Base-by-base conservation (phyloP, 257 asterid species). In the Leonotis leonurus region DNA sequence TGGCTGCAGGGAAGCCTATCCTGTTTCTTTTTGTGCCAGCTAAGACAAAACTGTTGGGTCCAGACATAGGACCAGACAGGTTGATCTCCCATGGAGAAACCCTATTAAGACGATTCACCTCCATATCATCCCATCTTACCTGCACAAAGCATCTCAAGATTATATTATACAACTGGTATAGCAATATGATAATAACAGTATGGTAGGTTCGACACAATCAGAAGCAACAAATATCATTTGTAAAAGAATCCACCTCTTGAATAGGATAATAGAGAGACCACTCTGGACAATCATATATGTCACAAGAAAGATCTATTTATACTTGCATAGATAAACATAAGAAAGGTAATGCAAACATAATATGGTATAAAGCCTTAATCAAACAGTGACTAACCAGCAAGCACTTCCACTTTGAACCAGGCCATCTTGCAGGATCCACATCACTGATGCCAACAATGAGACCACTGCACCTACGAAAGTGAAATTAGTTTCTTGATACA, bases 1-100 rank as follows among this genome's bases (percentile, higher is more conserved):
- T 85, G 24, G 82, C 25, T 26, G 77, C 69, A 5, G 92, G 85
- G 53, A 82, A 73, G 63, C 86, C 74, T 20, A 74, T 72, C 87
- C 97, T 80, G 27, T 85, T 79, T 71, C 99, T 77, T 82, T 93
- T 93, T 57, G 84, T 64, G 44, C 95, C 87, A 11, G 84, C 87
- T 56, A 86, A 60, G 40, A 78, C 60, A 67, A 82, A 72, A 78
- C 78, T 77, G 81, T 79, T 73, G 62, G 88, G 64, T 57, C 91
- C 94, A 46, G 92, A 77, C 55, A 75, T 44, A 1, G 84, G 64
- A 64, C 95, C 78, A 40, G 86, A 71, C 50, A 79, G 85, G 76
- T 89, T 96, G 71, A 93, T 82, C 79, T 93, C 99, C 99, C 99
- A 93, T 14, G 99, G 99, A 26, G 99, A 93, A 29, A 93, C 95